Evolutionary conservation across 352 stramenopile species (phyloP).

Genomic region (Pilasporangium apinafurcum): DNA sequence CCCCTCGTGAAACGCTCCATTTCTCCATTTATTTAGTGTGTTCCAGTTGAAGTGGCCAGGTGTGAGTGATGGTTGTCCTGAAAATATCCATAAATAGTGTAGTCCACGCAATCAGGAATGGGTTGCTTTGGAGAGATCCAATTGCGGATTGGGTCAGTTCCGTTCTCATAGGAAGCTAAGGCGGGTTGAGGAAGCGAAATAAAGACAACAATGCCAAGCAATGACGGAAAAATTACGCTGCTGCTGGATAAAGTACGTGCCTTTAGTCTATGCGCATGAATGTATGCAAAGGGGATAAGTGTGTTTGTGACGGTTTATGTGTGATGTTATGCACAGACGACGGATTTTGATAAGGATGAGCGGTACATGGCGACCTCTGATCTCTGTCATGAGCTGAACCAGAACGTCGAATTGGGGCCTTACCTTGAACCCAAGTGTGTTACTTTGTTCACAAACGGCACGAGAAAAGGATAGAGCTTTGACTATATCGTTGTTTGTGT

Average conservation of each 20-base stretch:
- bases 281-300: background rate
- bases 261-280: background rate
- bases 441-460: no score
- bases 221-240: constrained; percentile 74
- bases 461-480: background rate
- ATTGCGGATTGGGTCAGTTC: no score
- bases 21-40: no score
- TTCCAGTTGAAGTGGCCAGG: no score
- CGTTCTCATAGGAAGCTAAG: no score
- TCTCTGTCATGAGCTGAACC: constrained; percentile 94
- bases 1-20: no score
- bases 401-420: constrained; percentile 86
- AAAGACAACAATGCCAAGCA: constrained; percentile 37
- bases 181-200: background rate
- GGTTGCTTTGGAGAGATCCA: no score
- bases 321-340: constrained; percentile 34
- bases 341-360: constrained; percentile 96
- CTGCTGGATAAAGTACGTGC: constrained; percentile 71
- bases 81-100: no score
- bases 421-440: constrained; percentile 83
- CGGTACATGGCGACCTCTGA: constrained; percentile 99
- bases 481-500: background rate
- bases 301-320: background rate
- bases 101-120: no score
- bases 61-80: no score